Conservation (phyloP, 2,329 filamentous ascomycete species). For the Epichloe elymi region DNA sequence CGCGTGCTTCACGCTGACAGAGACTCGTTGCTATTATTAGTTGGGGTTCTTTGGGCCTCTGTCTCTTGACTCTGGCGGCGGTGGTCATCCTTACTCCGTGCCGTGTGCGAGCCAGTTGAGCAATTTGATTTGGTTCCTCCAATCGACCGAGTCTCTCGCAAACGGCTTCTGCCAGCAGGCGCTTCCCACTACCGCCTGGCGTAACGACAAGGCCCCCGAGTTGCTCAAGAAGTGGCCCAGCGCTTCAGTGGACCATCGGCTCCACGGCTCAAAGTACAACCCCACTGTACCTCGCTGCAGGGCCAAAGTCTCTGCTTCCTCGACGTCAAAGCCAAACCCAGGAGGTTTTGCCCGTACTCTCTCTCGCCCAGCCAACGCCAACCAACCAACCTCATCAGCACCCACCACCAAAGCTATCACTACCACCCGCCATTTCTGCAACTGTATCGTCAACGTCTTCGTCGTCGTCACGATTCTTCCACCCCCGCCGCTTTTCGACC, state of each 20-base stretch:
- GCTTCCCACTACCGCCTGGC: not conserved
- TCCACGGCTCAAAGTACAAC: not conserved
- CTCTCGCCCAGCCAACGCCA: conserved; percentile 3
- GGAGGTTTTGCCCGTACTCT: not conserved
- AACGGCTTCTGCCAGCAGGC: not conserved
- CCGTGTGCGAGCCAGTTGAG: not conserved
- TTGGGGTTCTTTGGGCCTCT: not conserved
- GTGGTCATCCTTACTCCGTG: too few species aligned
- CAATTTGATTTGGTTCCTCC: not conserved
- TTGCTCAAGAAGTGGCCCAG: not conserved
- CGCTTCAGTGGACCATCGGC: not conserved
- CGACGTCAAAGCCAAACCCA: not conserved
- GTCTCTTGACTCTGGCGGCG: too few species aligned
- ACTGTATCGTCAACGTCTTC: not conserved
- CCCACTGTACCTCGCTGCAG: not conserved
- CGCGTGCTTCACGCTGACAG: too few species aligned
- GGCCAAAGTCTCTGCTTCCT: not conserved
- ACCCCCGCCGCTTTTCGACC: not conserved
- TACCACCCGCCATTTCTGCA: conserved; percentile 3
- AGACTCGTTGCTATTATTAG: not conserved
- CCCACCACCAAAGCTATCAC: not conserved
- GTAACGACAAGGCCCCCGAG: not conserved
- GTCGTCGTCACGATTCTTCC: not conserved
- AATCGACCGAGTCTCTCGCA: not conserved
- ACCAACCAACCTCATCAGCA: not conserved